Percentiles rank a stretch among this genome's conserved stretches.
Conservation (phyloP, 805 yeast genomes). For the Yarrowia porcina region DNA sequence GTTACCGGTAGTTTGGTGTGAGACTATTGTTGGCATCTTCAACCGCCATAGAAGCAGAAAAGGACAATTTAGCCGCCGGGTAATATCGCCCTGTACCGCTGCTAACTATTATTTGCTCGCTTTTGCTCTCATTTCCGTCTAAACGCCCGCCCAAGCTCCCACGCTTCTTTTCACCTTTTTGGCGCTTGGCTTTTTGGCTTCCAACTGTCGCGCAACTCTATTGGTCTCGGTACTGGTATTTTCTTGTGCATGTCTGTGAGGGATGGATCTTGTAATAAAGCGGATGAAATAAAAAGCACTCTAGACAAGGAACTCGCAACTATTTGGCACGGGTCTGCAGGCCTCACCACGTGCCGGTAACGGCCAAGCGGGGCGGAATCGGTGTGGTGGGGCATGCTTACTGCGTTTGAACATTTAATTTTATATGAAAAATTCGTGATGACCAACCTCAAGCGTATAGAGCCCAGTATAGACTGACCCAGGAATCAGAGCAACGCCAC, state of each 20-base stretch:
- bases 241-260: neutral
- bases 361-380: neutral
- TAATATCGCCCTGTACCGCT: neutral
- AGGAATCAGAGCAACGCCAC: neutral
- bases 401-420: neutral
- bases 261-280: neutral
- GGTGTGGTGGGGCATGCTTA: neutral
- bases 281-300: neutral
- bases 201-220: constrained; percentile 6
- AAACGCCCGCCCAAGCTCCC: neutral
- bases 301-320: neutral
- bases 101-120: neutral
- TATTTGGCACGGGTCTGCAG: neutral
- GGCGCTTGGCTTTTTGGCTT: neutral
- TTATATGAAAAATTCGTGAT: neutral
- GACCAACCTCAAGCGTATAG: neutral
- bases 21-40: neutral
- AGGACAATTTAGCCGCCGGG: neutral
- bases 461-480: too few species aligned
- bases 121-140: neutral
- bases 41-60: neutral
- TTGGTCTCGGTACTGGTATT: constrained; percentile 10
- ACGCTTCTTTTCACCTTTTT: neutral
- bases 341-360: neutral
- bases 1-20: too few species aligned